Conservation (phyloP, 306 rosid genomes). For the Acacia crassicarpa region DNA sequence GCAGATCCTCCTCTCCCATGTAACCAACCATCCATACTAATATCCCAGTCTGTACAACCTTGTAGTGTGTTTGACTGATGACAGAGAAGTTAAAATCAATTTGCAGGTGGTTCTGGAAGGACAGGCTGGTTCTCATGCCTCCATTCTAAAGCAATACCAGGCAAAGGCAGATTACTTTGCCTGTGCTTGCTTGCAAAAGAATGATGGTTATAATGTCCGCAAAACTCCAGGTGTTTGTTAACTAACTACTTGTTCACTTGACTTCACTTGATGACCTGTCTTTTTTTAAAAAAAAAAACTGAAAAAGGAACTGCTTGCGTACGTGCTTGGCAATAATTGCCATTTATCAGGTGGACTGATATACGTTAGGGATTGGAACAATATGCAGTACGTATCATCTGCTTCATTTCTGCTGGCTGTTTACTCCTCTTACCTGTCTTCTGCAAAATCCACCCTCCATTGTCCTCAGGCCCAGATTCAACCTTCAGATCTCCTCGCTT, state of each 20-base stretch:
- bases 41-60: too few relatives aligned
- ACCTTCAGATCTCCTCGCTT: constrained; percentile 72
- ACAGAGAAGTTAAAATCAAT: not conserved
- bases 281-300: too few relatives aligned
- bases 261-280: not conserved
- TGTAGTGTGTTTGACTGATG: not conserved
- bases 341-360: constrained; percentile 61
- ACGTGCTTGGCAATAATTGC: too few relatives aligned
- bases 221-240: constrained; percentile 63
- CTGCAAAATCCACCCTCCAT: constrained; percentile 53
- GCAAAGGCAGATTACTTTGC: constrained; percentile 88
- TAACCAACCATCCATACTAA: not conserved
- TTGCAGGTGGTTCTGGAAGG: constrained; percentile 73
- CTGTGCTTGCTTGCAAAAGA: constrained; percentile 81
- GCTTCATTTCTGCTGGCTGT: constrained; percentile 70
- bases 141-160: constrained; percentile 72
- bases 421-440: constrained; percentile 65
- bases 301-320: not conserved
- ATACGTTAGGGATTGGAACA: constrained; percentile 82
- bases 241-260: not conserved
- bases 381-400: constrained; percentile 81
- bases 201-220: constrained; percentile 72
- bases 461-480: constrained; percentile 73
- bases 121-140: constrained; percentile 52
- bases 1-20: constrained; percentile 81